Evolutionary conservation across 2,329 filamentous ascomycete genomes (phyloP), one percentile per base, ranked within the genome.

Genomic region (Bipolaris bicolor): DNA sequence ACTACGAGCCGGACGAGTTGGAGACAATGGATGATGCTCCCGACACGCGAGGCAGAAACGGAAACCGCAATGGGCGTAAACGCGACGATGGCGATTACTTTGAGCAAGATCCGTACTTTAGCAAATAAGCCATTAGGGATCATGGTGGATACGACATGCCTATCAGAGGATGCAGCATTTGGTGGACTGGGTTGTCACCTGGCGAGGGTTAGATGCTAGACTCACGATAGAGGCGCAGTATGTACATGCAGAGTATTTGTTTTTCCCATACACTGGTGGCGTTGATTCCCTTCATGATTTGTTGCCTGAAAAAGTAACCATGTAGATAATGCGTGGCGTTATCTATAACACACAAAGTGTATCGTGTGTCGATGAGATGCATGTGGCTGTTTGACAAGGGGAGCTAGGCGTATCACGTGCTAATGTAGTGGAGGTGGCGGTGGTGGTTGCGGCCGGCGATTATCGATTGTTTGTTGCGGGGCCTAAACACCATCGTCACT

Each of bases 1-100:
- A 78, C 18, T 74, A 81, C 46, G 83, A 84, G 33, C 81, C 83
- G 55, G 87, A 88, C 70, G 87, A 90, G 76, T 84, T 89, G 67
- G 84, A 87, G 70, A 81, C 86, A 20, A 72, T 83, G 22, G 84
- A 87, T 70, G 78, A 72, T 26, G 37, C 63, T 34, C 58, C 64
- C 13, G 67, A 67, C 37, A 64, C 68, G 7, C 59, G 52, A 26
- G 60, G 64, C 31, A 62, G 66, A 9, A 74, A 71, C 37, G 67
- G 67, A 9, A 63, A 57, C 15, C 40, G 55, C 16, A 64, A 68
- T 34, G 67, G 64, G 10, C 49, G 40, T n/a, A 16, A 58, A 16
- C 62, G 64, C 11, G 67, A 69, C 15, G 52, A 63, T 13, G 55
- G 53, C 13, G 63, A 68, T 33, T 74, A 75, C 60, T 74, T 74